Evolutionary conservation across 2,329 filamentous ascomycete species (phyloP), one percentile per base, ranked within the genome.

Genomic region (Fusarium humuli): DNA sequence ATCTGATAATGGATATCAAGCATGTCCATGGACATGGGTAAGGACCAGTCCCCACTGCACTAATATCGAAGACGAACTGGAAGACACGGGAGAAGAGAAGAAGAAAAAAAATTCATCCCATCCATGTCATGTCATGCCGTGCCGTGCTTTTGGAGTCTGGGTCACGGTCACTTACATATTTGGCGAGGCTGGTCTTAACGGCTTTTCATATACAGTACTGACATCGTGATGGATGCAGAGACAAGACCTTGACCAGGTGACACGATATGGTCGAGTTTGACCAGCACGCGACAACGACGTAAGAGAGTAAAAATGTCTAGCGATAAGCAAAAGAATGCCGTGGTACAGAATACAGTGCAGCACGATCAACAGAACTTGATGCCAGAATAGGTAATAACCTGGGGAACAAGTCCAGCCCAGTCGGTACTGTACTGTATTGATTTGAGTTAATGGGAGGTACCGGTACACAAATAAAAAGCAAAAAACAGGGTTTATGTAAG

Each of bases 81-180:
- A 69, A 71, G 46, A 32, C 54, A 30, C 63, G 64, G 55, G 64
- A 71, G 67, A 68, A 70, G 52, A 22, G 40, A 60, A 68, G 62
- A 63, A 64, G 23, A 69, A 58, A 44, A 22, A 44, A 67, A 69
- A 68, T 57, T 52, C 34, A 34, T 29, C 49, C 20, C 10, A 57
- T 57, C 29, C 27, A 69, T 65, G 59, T 56, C 41, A 57, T 70
- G 23, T 25, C 23, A 25, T 25, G 23, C 23, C 23, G 23, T 23
- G 47, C 53, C 56, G 23, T 40, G 18, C 30, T 34, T 48, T 34
- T 46, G 41, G 30, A 56, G 61, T 14, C 40, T 10, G 27, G 11
- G 27, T 12, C 27, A 45, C 20, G 11, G 27, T 12, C 27, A 45
- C 20, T 22, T 14, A 45, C 23, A 46, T 55, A n/a, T 44, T 46